phyloP scores from a whole-genome alignment of 352 stramenopile genomes.

The Salisapilia sapeloensis region DNA sequence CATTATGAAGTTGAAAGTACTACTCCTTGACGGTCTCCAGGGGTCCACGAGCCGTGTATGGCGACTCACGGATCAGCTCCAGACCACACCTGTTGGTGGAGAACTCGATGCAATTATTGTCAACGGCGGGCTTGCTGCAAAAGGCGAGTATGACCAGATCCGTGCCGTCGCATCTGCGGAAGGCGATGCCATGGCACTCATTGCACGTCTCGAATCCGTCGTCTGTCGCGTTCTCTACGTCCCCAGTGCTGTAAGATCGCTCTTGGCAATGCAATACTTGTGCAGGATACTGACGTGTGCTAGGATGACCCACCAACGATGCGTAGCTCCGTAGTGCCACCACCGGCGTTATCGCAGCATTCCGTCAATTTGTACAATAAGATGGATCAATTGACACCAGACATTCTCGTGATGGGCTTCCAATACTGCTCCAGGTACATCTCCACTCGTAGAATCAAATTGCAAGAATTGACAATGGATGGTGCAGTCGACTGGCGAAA shows the following conservation, averaged over 20 bases:
- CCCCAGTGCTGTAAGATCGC: slow-evolving; percentile 26
- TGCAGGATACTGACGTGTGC: background rate
- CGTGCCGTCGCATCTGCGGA: slow-evolving; percentile 54
- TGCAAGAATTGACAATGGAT: no score
- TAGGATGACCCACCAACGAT: slow-evolving; percentile 74
- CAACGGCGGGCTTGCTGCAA: slow-evolving; percentile 37
- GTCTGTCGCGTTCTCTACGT: slow-evolving; percentile 76
- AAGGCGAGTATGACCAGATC: slow-evolving; percentile 26
- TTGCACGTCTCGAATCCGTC: slow-evolving; percentile 77
- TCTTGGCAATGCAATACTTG: background rate
- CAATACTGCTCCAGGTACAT: background rate
- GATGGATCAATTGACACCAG: background rate
- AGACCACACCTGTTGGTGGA: slow-evolving; percentile 14
- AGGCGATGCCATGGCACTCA: slow-evolving; percentile 80
- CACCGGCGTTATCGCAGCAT: slow-evolving; percentile 64
- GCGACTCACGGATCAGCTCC: no score
- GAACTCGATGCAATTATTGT: slow-evolving; percentile 67
- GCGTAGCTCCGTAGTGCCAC: slow-evolving; percentile 18
- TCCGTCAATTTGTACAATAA: slow-evolving; percentile 52
- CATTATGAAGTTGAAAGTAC: slow-evolving; percentile 30
- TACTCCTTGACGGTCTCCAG: slow-evolving; percentile 54
- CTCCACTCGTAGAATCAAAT: no score
- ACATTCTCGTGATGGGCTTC: slow-evolving; percentile 1
- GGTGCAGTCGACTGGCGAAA: no score
- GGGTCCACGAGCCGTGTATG: no score